Evolutionary conservation across 2,329 filamentous ascomycete species (phyloP).

Genomic region (Zasmidium citrigriseum): DNA sequence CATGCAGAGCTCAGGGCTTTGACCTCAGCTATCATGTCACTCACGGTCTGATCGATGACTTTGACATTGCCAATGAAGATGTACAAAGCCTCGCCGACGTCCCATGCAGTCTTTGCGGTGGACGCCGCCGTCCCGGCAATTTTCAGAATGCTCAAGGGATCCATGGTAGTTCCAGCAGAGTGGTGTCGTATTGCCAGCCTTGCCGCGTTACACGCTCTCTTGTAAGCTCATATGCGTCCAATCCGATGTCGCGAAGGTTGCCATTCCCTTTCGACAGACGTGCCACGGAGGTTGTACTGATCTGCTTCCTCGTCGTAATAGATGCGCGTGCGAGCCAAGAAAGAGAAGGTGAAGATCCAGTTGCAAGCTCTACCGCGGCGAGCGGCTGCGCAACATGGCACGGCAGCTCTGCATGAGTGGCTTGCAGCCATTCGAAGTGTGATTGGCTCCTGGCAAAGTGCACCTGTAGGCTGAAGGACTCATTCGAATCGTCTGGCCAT

Average conservation of each 20-base stretch:
- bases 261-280: no score
- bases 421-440: background rate
- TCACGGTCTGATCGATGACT: conserved; percentile 10
- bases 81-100: conserved; percentile 10
- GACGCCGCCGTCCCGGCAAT: conserved; percentile 8
- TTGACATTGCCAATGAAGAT: conserved; percentile 11
- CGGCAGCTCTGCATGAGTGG: background rate
- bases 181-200: no score
- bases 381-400: background rate
- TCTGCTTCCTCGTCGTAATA: no score
- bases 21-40: conserved; percentile 6
- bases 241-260: no score
- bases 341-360: background rate
- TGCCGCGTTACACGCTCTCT: no score
- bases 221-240: no score
- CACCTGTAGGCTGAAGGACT: background rate
- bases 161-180: conserved; percentile 7
- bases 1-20: conserved; percentile 13
- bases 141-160: conserved; percentile 2
- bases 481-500: background rate
- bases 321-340: background rate
- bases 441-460: background rate
- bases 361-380: background rate
- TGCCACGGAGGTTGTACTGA: no score
- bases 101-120: conserved; percentile 8